Base-by-base conservation (phyloP, 164 flowering plant species). In the Aristolochia californica region DNA sequence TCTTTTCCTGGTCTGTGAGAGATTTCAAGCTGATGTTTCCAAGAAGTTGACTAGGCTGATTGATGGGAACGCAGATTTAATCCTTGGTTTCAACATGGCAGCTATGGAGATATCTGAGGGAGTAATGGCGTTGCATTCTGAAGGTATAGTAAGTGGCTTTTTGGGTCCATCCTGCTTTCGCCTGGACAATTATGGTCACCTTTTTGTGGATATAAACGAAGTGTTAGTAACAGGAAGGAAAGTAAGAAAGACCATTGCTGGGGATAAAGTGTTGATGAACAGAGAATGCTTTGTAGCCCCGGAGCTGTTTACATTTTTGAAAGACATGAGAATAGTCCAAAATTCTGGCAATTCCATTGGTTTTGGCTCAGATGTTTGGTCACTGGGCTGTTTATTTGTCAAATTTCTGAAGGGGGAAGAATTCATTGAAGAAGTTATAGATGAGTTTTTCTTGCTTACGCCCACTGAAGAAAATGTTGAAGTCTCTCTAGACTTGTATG, bases 281-380 rank as follows among this genome's bases (percentile, higher is more conserved):
- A 34, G 40, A 34, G 40, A 28, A 61, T n/a, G 5, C 70, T 83
- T 82, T 72, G 59, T 83, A 18, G 77, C 90, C 59, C 97, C 91
- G 13, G 99, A 89, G 77, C 27, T 84, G 47, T 16, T 74, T 22
- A 61, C 68, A 51, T 61, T 80, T 26, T 45, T 83, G 60, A 28
- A 27, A 23, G 50, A 51, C 38, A 66, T 66, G 51, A 74, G 74
- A 2, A 17, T 55, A 53, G 70, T 27, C 13, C n/a, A 65, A 23
- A 76, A 75, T 28, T 22, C 22, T 40, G 66, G 61, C 30, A 59
- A 50, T 24, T 62, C 25, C 27, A 67, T 52, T 74, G 72, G 70
- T 22, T 64, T 26, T 72, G 50, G 69, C 40, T 89, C 97, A 7
- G 99, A 93, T 84, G 70, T 79, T 56, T 93, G 97, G 97, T 69